These are phyloP conservation scores for Yamadazyma aaseri DNA, from an alignment of 1,139 yeast genomes.

Conservation along the genomic window DNA sequence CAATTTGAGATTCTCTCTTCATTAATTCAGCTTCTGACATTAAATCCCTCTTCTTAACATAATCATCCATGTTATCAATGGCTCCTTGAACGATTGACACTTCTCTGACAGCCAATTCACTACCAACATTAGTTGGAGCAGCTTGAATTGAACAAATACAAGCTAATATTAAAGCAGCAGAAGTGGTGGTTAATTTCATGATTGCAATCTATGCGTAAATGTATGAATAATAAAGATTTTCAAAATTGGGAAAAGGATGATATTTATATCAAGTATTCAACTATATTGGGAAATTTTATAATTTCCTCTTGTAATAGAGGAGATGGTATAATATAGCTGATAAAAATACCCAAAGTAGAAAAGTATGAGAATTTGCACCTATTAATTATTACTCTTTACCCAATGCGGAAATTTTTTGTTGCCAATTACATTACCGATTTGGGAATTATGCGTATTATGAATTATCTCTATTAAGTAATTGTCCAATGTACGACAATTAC, in stretches of 20 bases:
- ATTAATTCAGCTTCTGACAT: conserved; percentile 25
- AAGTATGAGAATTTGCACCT: background rate
- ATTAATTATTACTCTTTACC: conserved; percentile 8
- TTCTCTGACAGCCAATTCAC: conserved; percentile 32
- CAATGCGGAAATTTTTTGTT: conserved; percentile 11
- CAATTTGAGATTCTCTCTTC: conserved; percentile 42
- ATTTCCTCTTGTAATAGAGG: conserved; percentile 3
- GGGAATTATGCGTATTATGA: conserved; percentile 2
- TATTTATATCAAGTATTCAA: background rate
- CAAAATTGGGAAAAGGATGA: background rate
- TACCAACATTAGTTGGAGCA: conserved; percentile 29
- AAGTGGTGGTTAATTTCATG: conserved; percentile 11
- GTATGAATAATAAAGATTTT: too few relatives aligned
- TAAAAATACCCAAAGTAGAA: conserved; percentile 6
- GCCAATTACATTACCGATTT: conserved; percentile 1
- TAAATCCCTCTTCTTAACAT: conserved; percentile 29
- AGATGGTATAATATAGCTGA: conserved; percentile 1
- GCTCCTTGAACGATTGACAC: conserved; percentile 26
- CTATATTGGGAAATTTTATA: background rate
- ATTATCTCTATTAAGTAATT: conserved; percentile 1
- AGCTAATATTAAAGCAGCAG: conserved; percentile 31
- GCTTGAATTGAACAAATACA: conserved; percentile 31
- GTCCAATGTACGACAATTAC: background rate
- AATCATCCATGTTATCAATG: conserved; percentile 29
- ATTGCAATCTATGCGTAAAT: background rate